Percentiles rank a stretch among this genome's conserved stretches.
Evolutionary conservation across 768 basidiomycete genomes (phyloP).

Genomic region (Calocybe indica): DNA sequence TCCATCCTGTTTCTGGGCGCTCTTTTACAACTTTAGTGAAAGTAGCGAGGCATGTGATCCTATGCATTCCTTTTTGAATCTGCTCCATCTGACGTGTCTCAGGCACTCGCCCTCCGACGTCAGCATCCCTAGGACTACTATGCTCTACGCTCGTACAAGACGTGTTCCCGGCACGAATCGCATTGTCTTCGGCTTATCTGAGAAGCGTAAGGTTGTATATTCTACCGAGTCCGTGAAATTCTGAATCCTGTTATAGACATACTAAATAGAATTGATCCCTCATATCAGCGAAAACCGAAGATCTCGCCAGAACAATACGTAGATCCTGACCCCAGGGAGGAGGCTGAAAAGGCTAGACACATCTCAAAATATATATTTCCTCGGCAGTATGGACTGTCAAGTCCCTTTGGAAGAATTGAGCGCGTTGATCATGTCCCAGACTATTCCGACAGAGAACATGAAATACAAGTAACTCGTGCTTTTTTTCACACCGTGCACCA

Average conservation of each 20-base stretch:
- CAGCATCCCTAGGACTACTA: conserved; percentile 41
- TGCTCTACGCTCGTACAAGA: conserved; percentile 66
- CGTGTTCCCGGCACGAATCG: conserved; percentile 40
- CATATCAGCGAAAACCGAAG: conserved; percentile 28
- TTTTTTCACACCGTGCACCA: background rate
- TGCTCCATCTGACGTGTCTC: background rate
- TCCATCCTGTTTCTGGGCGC: background rate
- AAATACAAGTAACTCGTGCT: conserved; percentile 52
- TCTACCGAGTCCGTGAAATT: background rate
- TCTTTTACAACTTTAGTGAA: no score
- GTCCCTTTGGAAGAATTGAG: conserved; percentile 38
- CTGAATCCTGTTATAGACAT: conserved; percentile 42
- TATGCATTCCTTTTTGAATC: no score
- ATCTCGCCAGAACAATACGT: conserved; percentile 21
- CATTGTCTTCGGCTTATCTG: conserved; percentile 61
- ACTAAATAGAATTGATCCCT: conserved; percentile 50
- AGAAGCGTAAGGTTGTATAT: conserved; percentile 44
- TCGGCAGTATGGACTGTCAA: conserved; percentile 64
- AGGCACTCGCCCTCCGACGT: conserved; percentile 48
- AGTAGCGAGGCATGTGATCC: no score
- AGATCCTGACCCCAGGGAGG: conserved; percentile 41
- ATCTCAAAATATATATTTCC: conserved; percentile 85
- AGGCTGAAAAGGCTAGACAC: conserved; percentile 49
- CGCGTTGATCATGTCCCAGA: conserved; percentile 32
- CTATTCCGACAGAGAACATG: conserved; percentile 56